Evolutionary conservation across 495 filamentous ascomycete genomes (phyloP), one percentile per base, ranked within the genome.

Genomic region (Daldinia loculata): DNA sequence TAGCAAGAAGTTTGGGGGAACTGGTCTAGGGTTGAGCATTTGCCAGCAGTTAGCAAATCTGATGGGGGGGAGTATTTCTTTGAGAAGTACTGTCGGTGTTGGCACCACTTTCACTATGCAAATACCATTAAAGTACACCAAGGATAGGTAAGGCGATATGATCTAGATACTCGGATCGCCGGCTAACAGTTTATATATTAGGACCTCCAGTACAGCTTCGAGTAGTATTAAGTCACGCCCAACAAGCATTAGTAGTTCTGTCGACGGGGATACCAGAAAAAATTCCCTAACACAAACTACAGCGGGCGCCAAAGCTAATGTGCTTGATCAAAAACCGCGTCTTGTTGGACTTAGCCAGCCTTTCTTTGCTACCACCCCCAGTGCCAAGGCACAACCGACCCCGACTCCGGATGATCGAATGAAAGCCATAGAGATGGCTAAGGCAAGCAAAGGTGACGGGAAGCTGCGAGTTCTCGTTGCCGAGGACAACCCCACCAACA

Each of bases 401-500:
- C 83, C 69, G 24, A 76, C 61, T 75, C 83, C 69, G 19, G 79
- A 74, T 27, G 79, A 82, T 24, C 78, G 79, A 61, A 71, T 82
- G 71, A 82, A 79, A 14, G 80, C 79, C 15, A 78, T 83, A 52
- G 77, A 81, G 71, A 86, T 77, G 43, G 87, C 72, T 69, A 86
- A 74, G 82, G 85, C 77, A 34, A 86, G 83, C 71, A 84, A 89
- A 70, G 80, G 82, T 6, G 86, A 84, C 1, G 85, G 86, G 26
- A 92, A 89, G 75, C 84, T 96, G 27, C 88, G 91, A 30, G 92
- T 97, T 5, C 81, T 98, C n/a, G 94, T 98, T 24, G 94, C 94
- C 0, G 94, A 98, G 75, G 94, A 98, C 80, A 98, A 98, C 75
- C 89, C 89, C 32, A 93, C 94, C n/a, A 98, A 98, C 75, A 92